Conservation (phyloP, 2,329 filamentous ascomycete species). For the Neopestalotiopsis rosae region DNA sequence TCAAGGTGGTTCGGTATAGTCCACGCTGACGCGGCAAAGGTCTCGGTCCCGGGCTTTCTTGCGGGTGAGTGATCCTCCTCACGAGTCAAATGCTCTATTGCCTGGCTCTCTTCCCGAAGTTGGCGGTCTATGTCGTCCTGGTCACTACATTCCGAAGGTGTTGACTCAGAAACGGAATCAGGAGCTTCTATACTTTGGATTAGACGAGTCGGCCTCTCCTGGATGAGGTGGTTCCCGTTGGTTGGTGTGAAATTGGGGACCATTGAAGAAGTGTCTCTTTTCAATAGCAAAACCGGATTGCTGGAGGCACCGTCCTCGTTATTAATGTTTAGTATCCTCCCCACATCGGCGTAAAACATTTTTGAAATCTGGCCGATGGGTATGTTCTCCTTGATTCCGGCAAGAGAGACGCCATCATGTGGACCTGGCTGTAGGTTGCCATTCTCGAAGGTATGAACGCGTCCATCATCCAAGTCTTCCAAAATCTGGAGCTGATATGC, state of each 20-base stretch:
- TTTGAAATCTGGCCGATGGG: constrained; percentile 73
- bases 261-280: constrained; percentile 63
- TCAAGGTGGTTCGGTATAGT: constrained; percentile 77
- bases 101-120: constrained; percentile 43
- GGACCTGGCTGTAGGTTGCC: constrained; percentile 29
- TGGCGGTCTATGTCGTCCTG: constrained; percentile 55
- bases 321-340: constrained; percentile 83
- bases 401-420: constrained; percentile 47
- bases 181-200: constrained; percentile 23
- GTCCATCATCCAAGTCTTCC: constrained; percentile 74
- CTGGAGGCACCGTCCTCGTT: constrained; percentile 65
- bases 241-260: not conserved
- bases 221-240: not conserved
- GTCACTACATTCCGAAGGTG: constrained; percentile 36
- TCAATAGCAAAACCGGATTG: constrained; percentile 76
- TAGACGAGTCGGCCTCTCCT: constrained; percentile 31
- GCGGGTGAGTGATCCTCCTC: not conserved
- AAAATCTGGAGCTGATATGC: constrained; percentile 82
- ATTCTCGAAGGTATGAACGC: constrained; percentile 52
- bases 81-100: constrained; percentile 5
- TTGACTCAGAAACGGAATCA: constrained; percentile 26
- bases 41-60: not conserved
- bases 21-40: constrained; percentile 44
- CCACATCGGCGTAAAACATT: constrained; percentile 92
- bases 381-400: constrained; percentile 59